Evolutionary conservation across 2,329 filamentous ascomycete species (phyloP), one percentile per base, ranked within the genome.

Genomic region (Orbilia oligospora): DNA sequence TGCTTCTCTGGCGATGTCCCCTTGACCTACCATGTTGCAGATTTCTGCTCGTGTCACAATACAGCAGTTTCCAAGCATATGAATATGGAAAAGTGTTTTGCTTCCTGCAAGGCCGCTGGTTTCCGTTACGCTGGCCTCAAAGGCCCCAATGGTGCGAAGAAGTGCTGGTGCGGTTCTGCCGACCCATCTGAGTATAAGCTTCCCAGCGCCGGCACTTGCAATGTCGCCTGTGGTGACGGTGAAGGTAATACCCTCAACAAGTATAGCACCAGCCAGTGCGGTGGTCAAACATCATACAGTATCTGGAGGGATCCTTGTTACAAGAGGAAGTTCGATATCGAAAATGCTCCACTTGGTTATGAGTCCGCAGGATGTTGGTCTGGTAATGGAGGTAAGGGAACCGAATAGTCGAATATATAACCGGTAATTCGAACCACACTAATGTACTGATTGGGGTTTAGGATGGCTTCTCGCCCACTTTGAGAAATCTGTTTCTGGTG

Each of bases 71-170:
- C 30, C 27, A 14, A 30, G 27, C 3, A 20, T 3, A 58, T 53
- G 10, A 71, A 55, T 3, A 71, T 71, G 68, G 61, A 48, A 1
- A 58, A 61, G 14, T 73, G 70, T 33, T 36, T 66, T 5, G 49
- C 49, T 1, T 24, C 49, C 1, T 73, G 70, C 38, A 73, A 58
- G 41, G 70, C 36, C 30, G 58, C 61, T n/a, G 70, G 61, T 0
- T 73, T 66, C 38, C 70, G 70, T 5, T 66, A 73, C n/a, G 70
- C 61, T 10, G 70, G 70, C 61, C 46, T 73, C 61, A 66, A 61
- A 27, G 70, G 70, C n/a, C 16, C 53, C 4, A 56, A 58, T 16
- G 69, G 30, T 27, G 53, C 41, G n/a, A 72, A 72, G 53, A 16
- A 63, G 53, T 75, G 71, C 33, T 51, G 53, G 53, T 75, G 71